These are phyloP conservation scores for Globisporangium nunn DNA, from an alignment of 352 stramenopile genomes.

Conservation along the genomic window DNA sequence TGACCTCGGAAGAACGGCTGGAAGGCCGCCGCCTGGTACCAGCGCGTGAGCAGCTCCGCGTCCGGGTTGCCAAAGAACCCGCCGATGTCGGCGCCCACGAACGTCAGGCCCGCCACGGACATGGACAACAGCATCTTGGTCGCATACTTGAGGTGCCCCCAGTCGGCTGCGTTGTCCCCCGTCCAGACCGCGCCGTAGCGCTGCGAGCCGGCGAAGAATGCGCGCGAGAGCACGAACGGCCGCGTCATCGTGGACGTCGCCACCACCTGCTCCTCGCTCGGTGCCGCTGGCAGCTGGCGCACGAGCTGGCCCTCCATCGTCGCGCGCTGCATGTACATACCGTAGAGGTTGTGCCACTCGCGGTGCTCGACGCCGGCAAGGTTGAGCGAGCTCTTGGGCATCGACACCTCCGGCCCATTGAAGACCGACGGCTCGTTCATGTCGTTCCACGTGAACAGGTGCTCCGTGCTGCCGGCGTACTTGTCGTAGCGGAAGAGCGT, in stretches of 20 bases:
- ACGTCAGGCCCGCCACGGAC: conserved; percentile 93
- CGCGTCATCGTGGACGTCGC: conserved; percentile 64
- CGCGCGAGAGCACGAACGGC: conserved; percentile 95
- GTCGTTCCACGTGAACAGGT: conserved; percentile 99
- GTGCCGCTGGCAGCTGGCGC: conserved; percentile 50
- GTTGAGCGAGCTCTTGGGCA: conserved; percentile 93
- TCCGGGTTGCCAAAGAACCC: conserved; percentile 98
- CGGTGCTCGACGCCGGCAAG: conserved; percentile 94
- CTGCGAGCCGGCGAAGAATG: conserved; percentile 98
- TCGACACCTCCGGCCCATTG: conserved; percentile 98
- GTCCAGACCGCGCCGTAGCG: conserved; percentile 97
- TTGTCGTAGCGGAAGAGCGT: conserved; percentile 93
- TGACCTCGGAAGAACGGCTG: conserved; percentile 99
- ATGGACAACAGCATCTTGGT: conserved; percentile 97
- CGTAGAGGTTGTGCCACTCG: conserved; percentile 99
- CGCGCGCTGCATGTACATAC: conserved; percentile 96
- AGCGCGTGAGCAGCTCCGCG: conserved; percentile 94
- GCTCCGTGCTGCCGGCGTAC: conserved; percentile 89
- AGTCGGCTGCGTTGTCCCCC: conserved; percentile 96
- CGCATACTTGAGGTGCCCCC: conserved; percentile 93
- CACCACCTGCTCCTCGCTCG: conserved; percentile 27
- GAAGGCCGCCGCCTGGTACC: conserved; percentile 94
- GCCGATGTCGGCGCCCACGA: conserved; percentile 97
- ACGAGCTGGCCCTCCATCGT: conserved; percentile 91
- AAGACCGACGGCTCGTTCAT: conserved; percentile 99